Percentiles rank a stretch among this genome's conserved stretches.
phyloP scores from a whole-genome alignment of 192 early-diverging fungal genomes.

The Lobosporangium transversale region DNA sequence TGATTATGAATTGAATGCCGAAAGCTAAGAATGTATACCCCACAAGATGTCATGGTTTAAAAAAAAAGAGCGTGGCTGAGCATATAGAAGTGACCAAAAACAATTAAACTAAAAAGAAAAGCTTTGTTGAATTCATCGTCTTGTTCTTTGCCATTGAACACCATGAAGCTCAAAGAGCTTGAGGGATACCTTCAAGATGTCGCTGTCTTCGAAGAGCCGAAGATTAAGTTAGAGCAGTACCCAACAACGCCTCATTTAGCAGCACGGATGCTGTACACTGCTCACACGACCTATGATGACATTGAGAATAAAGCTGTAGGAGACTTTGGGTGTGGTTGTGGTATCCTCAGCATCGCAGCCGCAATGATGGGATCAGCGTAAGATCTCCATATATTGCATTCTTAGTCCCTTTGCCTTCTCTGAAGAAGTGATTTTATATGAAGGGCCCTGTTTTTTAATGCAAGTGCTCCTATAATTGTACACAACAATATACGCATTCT shows the following conservation, averaged over 20 bases:
- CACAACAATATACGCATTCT: not conserved
- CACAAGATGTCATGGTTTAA: no score
- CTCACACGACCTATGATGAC: conserved; percentile 75
- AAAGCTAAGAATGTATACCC: no score
- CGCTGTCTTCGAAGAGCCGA: conserved; percentile 71
- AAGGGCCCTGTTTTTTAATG: not conserved
- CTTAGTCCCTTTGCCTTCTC: no score
- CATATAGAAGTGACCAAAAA: no score
- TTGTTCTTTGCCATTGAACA: not conserved
- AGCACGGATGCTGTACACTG: conserved; percentile 79
- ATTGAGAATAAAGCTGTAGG: conserved; percentile 76
- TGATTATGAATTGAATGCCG: no score
- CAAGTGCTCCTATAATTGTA: not conserved
- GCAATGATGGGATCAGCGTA: conserved; percentile 30
- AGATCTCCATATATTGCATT: not conserved
- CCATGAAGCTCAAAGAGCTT: conserved; percentile 80
- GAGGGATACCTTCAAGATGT: conserved; percentile 73
- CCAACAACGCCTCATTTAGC: conserved; percentile 81
- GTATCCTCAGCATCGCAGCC: conserved; percentile 66
- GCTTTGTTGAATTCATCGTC: not conserved
- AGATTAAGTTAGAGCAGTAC: conserved; percentile 83
- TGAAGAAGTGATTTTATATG: not conserved
- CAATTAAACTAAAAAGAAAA: not conserved
- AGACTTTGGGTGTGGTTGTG: conserved; percentile 84
- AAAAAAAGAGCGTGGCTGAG: no score